Percentiles rank a stretch among this genome's conserved stretches.
phyloP scores from a whole-genome alignment of 805 yeast genomes.

The Candida khao-thaluensis region DNA sequence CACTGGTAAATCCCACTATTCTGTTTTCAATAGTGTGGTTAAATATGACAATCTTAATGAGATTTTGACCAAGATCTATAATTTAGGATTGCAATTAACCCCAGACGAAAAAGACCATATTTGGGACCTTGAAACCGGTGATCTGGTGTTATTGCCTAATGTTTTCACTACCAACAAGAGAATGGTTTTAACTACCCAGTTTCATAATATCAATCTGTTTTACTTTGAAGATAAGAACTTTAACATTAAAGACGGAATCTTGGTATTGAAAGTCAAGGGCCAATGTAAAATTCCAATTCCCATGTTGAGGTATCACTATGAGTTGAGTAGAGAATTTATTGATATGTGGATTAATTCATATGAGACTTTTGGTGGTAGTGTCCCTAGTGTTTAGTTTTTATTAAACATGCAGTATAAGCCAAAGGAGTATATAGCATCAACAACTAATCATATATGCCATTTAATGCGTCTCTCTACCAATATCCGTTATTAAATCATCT shows the following conservation, averaged over 20 bases:
- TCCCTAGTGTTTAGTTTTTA: conserved; percentile 11
- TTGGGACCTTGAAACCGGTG: conserved; percentile 18
- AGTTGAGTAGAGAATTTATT: conserved; percentile 21
- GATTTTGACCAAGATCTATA: conserved; percentile 5
- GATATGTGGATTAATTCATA: conserved; percentile 20
- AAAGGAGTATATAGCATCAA: too few species aligned
- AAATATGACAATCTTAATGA: conserved; percentile 5
- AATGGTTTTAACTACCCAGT: conserved; percentile 21
- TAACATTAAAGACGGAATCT: conserved; percentile 7
- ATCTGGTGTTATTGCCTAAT: conserved; percentile 21
- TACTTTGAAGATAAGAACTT: conserved; percentile 15
- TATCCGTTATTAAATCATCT: too few species aligned
- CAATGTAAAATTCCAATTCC: conserved; percentile 5
- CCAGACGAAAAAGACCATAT: conserved; percentile 12
- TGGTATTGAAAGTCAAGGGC: conserved; percentile 7
- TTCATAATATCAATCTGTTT: conserved; percentile 19
- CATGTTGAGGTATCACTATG: conserved; percentile 16
- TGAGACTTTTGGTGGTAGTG: conserved; percentile 13
- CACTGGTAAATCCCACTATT: conserved; percentile 21
- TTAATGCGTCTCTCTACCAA: too few species aligned
- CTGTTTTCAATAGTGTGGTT: conserved; percentile 13
- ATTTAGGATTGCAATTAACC: conserved; percentile 5
- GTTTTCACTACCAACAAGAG: conserved; percentile 17
- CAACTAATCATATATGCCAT: too few species aligned
- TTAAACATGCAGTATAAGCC: background rate